Conservation (phyloP, 1,139 yeast genomes). For the Zygoascus meyerae region DNA sequence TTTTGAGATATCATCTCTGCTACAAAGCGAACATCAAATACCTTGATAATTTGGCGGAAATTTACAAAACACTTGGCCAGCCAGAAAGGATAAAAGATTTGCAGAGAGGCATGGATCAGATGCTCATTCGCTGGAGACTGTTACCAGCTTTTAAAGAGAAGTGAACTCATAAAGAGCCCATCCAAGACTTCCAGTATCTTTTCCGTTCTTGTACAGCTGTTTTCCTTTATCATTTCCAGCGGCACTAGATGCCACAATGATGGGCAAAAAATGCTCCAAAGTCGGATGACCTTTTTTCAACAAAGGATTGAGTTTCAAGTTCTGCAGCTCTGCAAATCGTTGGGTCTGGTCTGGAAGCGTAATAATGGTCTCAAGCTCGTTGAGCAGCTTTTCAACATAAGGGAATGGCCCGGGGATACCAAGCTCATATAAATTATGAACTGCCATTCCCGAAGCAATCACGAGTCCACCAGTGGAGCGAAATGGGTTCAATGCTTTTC, state of each 20-base stretch:
- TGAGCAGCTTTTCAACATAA: slow-evolving; percentile 43
- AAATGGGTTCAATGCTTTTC: slow-evolving; percentile 47
- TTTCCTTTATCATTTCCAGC: not conserved
- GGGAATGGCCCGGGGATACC: slow-evolving; percentile 21
- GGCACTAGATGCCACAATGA: slow-evolving; percentile 63
- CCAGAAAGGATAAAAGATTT: no score
- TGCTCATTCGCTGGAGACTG: no score
- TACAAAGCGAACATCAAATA: no score
- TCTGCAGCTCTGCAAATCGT: slow-evolving; percentile 34
- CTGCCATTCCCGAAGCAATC: slow-evolving; percentile 70
- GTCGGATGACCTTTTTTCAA: slow-evolving; percentile 57
- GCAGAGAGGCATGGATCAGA: no score
- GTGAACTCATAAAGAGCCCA: slow-evolving; percentile 1
- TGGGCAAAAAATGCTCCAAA: slow-evolving; percentile 65
- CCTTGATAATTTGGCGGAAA: no score
- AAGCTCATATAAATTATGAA: slow-evolving; percentile 60
- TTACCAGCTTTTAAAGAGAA: no score
- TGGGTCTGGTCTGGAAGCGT: slow-evolving; percentile 27
- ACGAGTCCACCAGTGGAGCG: slow-evolving; percentile 45
- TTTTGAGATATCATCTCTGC: no score
- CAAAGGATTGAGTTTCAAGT: slow-evolving; percentile 18
- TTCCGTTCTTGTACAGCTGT: not conserved
- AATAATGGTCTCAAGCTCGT: slow-evolving; percentile 36
- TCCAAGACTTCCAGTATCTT: not conserved
- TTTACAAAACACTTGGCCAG: no score